A percentile compares a stretch with the other conserved stretches of the same genome.
Evolutionary conservation across 2,329 filamentous ascomycete species (phyloP).

Genomic region (Penicillium polonicum): DNA sequence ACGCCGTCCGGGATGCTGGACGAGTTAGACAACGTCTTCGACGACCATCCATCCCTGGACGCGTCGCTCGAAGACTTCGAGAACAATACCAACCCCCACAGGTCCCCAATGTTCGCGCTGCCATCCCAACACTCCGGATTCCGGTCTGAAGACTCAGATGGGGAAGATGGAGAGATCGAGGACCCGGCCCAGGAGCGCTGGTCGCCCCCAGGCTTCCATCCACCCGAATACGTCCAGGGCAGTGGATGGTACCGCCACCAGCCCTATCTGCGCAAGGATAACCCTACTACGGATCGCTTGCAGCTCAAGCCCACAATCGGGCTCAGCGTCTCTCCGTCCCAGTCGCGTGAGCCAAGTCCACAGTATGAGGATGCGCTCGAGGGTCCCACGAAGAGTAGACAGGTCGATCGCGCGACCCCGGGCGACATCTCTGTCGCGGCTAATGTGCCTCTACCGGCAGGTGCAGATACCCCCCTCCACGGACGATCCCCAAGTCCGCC

Average conservation of each 20-base stretch:
- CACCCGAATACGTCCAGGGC: slow-evolving; percentile 48
- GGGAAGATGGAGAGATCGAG: slow-evolving; percentile 41
- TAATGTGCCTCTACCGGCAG: slow-evolving; percentile 57
- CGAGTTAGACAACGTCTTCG: slow-evolving; percentile 52
- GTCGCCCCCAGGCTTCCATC: slow-evolving; percentile 62
- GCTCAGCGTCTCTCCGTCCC: slow-evolving; percentile 45
- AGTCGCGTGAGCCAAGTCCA: slow-evolving; percentile 59
- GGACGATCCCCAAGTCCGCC: slow-evolving; percentile 56
- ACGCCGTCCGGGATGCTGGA: slow-evolving; percentile 45
- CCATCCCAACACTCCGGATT: slow-evolving; percentile 65
- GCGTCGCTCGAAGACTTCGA: slow-evolving; percentile 64
- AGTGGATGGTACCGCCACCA: slow-evolving; percentile 57
- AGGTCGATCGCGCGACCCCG: slow-evolving; percentile 22
- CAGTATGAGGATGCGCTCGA: slow-evolving; percentile 59
- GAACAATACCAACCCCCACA: slow-evolving; percentile 47
- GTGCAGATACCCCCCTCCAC: slow-evolving; percentile 57
- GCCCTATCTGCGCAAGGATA: slow-evolving; percentile 48
- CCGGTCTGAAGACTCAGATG: slow-evolving; percentile 54
- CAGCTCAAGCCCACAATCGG: slow-evolving; percentile 43
- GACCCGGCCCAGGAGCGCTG: slow-evolving; percentile 52
- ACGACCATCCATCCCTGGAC: slow-evolving; percentile 60
- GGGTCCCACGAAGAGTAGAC: slow-evolving; percentile 31
- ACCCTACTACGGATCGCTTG: slow-evolving; percentile 30
- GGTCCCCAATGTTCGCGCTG: slow-evolving; percentile 54
- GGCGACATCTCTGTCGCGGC: slow-evolving; percentile 33